Evolutionary conservation across 2,329 filamentous ascomycete genomes (phyloP).

Genomic region (Myriosclerotinia scirpicola): DNA sequence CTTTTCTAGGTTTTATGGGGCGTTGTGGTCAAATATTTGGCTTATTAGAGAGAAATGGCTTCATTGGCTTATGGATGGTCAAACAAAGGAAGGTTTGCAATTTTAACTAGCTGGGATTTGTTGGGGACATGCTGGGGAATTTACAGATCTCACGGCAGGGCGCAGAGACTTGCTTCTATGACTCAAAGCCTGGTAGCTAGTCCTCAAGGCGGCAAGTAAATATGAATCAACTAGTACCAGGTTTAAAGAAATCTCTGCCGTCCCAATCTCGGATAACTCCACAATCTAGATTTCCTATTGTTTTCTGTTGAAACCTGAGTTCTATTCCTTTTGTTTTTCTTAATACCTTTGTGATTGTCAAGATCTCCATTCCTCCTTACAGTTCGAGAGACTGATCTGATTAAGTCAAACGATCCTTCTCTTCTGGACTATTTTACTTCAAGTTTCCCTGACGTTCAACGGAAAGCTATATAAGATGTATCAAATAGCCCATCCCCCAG

Average conservation of each 20-base stretch:
- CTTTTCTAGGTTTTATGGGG: not conserved
- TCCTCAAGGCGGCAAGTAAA: not conserved
- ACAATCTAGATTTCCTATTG: not conserved
- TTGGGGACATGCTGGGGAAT: accelerated
- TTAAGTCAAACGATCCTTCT: no score
- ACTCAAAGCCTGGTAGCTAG: no score
- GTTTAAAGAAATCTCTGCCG: not conserved
- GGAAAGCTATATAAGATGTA: not conserved
- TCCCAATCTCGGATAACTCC: not conserved
- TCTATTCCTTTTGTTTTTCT: no score
- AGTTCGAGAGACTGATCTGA: not conserved
- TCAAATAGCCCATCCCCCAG: not conserved
- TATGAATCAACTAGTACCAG: not conserved
- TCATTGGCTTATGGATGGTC: not conserved
- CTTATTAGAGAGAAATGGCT: not conserved
- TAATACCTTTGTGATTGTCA: not conserved
- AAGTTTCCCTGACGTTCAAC: no score
- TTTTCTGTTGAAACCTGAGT: not conserved
- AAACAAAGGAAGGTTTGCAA: not conserved
- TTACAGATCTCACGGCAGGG: not conserved
- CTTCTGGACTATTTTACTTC: not conserved
- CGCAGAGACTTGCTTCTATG: not conserved
- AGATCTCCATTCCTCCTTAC: no score
- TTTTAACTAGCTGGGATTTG: not conserved
- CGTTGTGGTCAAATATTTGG: not conserved